Percentiles rank a stretch among this genome's conserved stretches.
Evolutionary conservation across 805 yeast species (phyloP).

Genomic region (Diddensiella santjacobensis): DNA sequence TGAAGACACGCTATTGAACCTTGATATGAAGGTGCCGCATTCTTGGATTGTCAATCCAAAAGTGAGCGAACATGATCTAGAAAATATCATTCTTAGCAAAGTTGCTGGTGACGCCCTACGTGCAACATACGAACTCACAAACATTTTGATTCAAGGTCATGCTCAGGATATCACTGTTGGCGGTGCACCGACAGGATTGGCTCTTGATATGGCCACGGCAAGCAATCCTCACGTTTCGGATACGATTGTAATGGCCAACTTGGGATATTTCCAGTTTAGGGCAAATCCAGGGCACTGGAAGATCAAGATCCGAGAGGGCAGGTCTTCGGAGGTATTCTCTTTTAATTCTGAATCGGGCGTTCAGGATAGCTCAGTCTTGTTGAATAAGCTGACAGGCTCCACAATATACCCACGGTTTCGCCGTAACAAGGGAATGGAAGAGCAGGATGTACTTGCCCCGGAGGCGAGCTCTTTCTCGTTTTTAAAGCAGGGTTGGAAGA

Average conservation of each 20-base stretch:
- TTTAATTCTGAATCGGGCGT: slow-evolving; percentile 23
- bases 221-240: slow-evolving; percentile 39
- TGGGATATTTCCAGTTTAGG: slow-evolving; percentile 80
- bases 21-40: slow-evolving; percentile 56
- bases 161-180: slow-evolving; percentile 44
- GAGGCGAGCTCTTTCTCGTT: slow-evolving; percentile 8
- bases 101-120: slow-evolving; percentile 34
- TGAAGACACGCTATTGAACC: slow-evolving; percentile 46
- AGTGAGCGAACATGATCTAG: slow-evolving; percentile 55
- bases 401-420: slow-evolving; percentile 44
- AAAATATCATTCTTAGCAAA: slow-evolving; percentile 49
- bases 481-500: slow-evolving; percentile 16
- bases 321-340: slow-evolving; percentile 41
- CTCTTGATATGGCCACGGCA: slow-evolving; percentile 40
- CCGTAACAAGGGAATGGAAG: slow-evolving; percentile 41
- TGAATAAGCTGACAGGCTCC: slow-evolving; percentile 46
- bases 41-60: slow-evolving; percentile 65
- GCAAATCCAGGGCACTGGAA: slow-evolving; percentile 70
- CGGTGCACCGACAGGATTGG: slow-evolving; percentile 50
- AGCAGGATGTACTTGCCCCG: slow-evolving; percentile 22
- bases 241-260: slow-evolving; percentile 70
- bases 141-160: slow-evolving; percentile 67
- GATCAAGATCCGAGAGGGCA: slow-evolving; percentile 43
- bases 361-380: slow-evolving; percentile 20
- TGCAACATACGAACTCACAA: slow-evolving; percentile 50